Evolutionary conservation across 2,329 filamentous ascomycete genomes (phyloP), one percentile per base, ranked within the genome.

Genomic region (Fusarium sp.): DNA sequence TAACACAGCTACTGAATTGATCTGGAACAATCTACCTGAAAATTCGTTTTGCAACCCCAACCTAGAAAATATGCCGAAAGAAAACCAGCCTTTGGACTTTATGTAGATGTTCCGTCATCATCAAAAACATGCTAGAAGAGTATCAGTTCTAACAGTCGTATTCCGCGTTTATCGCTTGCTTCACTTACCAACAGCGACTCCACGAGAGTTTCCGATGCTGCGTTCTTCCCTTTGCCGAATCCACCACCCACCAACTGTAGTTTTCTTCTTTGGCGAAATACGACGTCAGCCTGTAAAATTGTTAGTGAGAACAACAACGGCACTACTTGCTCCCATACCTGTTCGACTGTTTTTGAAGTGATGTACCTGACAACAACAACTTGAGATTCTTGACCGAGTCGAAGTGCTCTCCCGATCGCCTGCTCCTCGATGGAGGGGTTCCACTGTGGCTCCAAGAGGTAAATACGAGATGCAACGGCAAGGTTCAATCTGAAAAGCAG

Each of bases 261-360:
- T 19, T 23, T 25, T 51, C 29, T 25, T 19, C 16, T 51, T 19
- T 35, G 29, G 0, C 46, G 46, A 10, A 23, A 33, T 10, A 33
- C 10, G 11, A 23, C 21, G 19, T 19, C 16, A n/a, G 29, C 29
- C 46, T 49, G 5, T 0, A 4, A 5, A 5, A 10, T 3, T 19
- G 0, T 33, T 10, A 49, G 46, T 0, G 7, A n/a, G 19, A n/a
- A 29, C 1, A 0, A 23, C 0, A 23, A 2, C 0, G 5, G 7
- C 2, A 10, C 1, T 11, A 0, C 3, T 23, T 31, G 11, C 2
- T 49, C 0, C 0, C 29, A 3, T n/a, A 25, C n/a, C n/a, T 49
- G 29, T 15, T 49, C 16, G 8, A 49, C n/a, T 1, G 46, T 49
- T 2, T 33, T 33, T 7, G 27, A 2, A 4, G n/a, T 19, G 11